Evolutionary conservation across 176 grass and related monocot species (phyloP), one percentile per base, ranked within the genome.

Genomic region (Carex myosuroides): DNA sequence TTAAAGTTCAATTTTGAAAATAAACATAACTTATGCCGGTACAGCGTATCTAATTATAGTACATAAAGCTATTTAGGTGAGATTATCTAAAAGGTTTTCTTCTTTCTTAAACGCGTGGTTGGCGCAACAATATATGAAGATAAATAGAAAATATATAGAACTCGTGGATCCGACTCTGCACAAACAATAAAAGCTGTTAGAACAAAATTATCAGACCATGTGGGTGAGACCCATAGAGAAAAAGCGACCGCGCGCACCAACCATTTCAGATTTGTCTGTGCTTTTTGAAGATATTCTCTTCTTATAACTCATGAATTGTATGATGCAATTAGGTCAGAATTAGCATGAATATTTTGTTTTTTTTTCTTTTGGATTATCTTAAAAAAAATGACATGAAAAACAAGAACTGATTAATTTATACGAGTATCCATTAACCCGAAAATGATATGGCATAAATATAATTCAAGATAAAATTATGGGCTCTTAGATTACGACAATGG

Each of bases 161-260:
- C 67, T 20, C 8, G 37, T 70, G 48, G 24, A 32, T 77, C 24
- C 11, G 52, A 56, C 73, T 77, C 9, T 56, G 13, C 1, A 13
- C 70, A 77, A 53, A 77, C 12, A 55, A 77, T 30, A 77, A 24
- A 77, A 77, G 21, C 73, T 57, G 13, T 22, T 32, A 18, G 73
- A 56, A 56, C 73, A 77, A 77, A 77, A 77, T 57, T 2, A 77
- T 77, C 13, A 56, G 13, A 22, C 24, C 50, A 56, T 77, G n/a
- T 77, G 48, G 73, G 46, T 77, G 73, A 77, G 50, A 54, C 21
- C 48, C 71, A 76, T 76, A 3, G 17, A 18, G 71, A 77, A 77
- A 77, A 24, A 56, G 48, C 48, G 6, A 77, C 5, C 13, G 22
- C 52, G 33, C 13, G 22, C 52, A 56, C 73, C 73, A 77, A 76